These are phyloP conservation scores for Orbilia javanica DNA, from an alignment of 2,329 filamentous ascomycete genomes.

Conservation along the genomic window DNA sequence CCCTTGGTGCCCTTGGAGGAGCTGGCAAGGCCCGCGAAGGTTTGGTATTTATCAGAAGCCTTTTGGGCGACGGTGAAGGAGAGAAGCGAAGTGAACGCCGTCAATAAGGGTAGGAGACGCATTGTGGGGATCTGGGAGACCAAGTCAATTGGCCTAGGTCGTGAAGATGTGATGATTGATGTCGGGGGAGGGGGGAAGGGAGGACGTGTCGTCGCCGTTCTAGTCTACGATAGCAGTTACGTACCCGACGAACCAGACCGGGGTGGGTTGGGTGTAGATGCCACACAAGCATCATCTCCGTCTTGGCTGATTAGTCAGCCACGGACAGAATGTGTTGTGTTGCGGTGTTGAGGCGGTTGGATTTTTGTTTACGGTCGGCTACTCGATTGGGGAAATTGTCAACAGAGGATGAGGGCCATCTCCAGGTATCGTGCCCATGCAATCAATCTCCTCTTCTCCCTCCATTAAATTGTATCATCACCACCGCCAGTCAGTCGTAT, in stretches of 20 bases:
- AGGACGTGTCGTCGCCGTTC: conserved; percentile 44
- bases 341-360: conserved; percentile 42
- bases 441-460: conserved; percentile 29
- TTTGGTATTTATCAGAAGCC: conserved; percentile 56
- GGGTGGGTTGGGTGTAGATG: conserved; percentile 47
- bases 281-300: conserved; percentile 48
- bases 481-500: background rate
- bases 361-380: conserved; percentile 57
- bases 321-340: conserved; percentile 13
- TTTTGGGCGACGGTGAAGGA: conserved; percentile 52
- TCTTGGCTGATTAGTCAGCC: conserved; percentile 37
- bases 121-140: conserved; percentile 31
- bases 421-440: background rate
- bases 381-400: conserved; percentile 47
- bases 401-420: conserved; percentile 30
- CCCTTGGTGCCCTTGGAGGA: conserved; percentile 59
- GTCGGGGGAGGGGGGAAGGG: background rate
- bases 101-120: conserved; percentile 50
- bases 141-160: conserved; percentile 55
- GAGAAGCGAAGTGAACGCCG: conserved; percentile 49
- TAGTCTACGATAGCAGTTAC: conserved; percentile 3
- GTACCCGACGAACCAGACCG: conserved; percentile 24
- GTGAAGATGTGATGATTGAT: conserved; percentile 12
- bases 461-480: conserved; percentile 5
- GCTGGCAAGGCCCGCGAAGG: conserved; percentile 53